Base-by-base conservation (phyloP, 805 yeast species). In the Zygotorulaspora sp. region DNA sequence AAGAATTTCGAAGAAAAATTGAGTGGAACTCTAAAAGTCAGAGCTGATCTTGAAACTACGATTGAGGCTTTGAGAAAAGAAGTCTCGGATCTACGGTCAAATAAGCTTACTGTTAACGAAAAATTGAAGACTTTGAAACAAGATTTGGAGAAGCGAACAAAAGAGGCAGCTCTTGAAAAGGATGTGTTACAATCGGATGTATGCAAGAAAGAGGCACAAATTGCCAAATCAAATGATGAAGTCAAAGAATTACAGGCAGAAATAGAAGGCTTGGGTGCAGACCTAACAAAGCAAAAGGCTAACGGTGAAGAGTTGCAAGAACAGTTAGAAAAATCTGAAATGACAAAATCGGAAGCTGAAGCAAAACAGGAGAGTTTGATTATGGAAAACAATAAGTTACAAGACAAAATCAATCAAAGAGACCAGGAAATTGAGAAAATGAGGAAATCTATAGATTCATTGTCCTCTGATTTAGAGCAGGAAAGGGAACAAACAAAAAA, bases 211-310 rank as follows among this genome's bases (percentile, higher is more conserved):
- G 15, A 26, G 14, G 45, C 35, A 13, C 43, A 43, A 27, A 25
- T 40, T 14, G 31, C 24, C 10, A 26, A 36, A 24, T 19, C 44
- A 16, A 28, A 24, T 12, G 36, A 44, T 10, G 53, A 53, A 12
- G 33, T 53, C 3, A 52, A 51, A 9, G 45, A 37, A 8, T 40
- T 40, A 6, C 47, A 45, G 17, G 54, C 49, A 20, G 47, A 46
- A 13, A 39, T 50, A 9, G 49, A 49, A 16, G 48, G 31, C 13
- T 33, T 27, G 22, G 35, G 31, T 18, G 6, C 10, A 39, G 41
- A 37, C 19, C 40, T 45, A 5, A 23, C 46, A 5, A 38, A 39
- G 17, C 17, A 26, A 8, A 14, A 26, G 17, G 17, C 17, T 4
- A 26, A 10, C 6, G 14, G 14, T 12, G 8, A 14, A 5, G 12